These are phyloP conservation scores for Saccharomycopsis fibuligera DNA, from an alignment of 805 yeast species.

Conservation along the genomic window DNA sequence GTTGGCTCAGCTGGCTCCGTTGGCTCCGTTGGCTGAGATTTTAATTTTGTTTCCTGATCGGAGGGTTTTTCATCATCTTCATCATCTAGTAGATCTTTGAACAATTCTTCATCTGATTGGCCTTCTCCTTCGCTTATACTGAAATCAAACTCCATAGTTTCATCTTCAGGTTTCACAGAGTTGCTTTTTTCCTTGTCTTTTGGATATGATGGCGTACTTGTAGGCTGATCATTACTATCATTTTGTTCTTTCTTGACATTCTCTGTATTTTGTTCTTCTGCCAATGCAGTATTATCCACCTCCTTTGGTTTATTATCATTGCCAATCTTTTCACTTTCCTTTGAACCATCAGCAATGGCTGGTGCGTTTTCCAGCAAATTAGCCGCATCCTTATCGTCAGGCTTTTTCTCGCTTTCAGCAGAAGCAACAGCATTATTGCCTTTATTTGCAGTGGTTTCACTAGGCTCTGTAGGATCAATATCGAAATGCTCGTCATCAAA, in stretches of 20 bases:
- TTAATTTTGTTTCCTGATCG: too few relatives aligned
- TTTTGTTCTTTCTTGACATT: too few relatives aligned
- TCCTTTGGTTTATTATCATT: background rate
- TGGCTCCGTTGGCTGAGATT: too few relatives aligned
- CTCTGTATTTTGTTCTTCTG: too few relatives aligned
- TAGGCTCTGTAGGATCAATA: background rate
- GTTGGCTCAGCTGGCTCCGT: too few relatives aligned
- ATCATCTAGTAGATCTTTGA: background rate
- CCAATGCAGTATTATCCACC: slow-evolving; percentile 1
- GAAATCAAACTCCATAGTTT: background rate
- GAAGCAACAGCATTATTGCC: background rate
- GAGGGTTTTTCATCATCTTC: too few relatives aligned
- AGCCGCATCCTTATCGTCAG: background rate
- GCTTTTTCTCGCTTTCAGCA: background rate
- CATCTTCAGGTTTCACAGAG: background rate
- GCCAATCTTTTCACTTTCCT: background rate
- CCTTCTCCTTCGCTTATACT: background rate
- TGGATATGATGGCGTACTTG: too few relatives aligned
- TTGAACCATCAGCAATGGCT: background rate
- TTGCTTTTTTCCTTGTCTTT: background rate
- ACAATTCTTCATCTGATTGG: background rate
- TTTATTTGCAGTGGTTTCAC: background rate
- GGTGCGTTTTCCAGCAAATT: background rate
- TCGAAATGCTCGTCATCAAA: slow-evolving; percentile 16
- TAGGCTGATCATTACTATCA: background rate